Conservation (phyloP, 2,329 filamentous ascomycete genomes). For the Epichloe festucae region DNA sequence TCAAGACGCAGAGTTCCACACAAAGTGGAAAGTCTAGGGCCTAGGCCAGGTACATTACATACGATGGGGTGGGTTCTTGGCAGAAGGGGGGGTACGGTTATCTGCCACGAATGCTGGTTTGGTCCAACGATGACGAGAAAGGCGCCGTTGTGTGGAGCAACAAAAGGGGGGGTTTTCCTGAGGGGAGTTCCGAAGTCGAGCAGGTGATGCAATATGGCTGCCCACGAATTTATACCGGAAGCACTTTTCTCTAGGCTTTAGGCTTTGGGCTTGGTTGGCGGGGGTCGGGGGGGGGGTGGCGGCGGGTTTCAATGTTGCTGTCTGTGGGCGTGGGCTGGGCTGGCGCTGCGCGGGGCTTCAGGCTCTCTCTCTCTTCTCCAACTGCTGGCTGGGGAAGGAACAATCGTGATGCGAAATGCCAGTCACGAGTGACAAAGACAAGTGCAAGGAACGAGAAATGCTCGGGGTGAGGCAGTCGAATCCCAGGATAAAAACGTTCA, state of each 20-base stretch:
- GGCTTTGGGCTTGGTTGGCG: slow-evolving; percentile 11
- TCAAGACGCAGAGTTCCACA: slow-evolving; percentile 2
- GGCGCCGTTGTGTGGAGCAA: too few relatives aligned
- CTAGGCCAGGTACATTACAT: background rate
- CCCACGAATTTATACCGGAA: slow-evolving; percentile 25
- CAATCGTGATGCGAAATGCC: background rate
- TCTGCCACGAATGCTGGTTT: too few relatives aligned
- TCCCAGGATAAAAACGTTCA: background rate
- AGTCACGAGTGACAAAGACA: too few relatives aligned
- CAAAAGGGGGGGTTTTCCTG: too few relatives aligned
- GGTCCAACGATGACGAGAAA: too few relatives aligned
- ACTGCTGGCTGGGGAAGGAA: background rate
- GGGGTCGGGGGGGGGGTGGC: background rate
- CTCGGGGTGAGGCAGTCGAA: too few relatives aligned
- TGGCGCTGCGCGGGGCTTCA: background rate
- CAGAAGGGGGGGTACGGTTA: background rate
- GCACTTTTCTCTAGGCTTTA: slow-evolving; percentile 9
- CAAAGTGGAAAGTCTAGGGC: slow-evolving; percentile 1
- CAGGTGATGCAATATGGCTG: slow-evolving; percentile 8
- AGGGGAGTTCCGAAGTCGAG: slow-evolving; percentile 2
- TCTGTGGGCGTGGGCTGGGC: background rate
- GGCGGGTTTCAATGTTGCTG: background rate
- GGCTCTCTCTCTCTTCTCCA: background rate
- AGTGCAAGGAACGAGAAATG: too few relatives aligned
- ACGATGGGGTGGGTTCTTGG: background rate